Evolutionary conservation across 192 early-diverging fungal species (phyloP).

Genomic region (Coemansia sp.): DNA sequence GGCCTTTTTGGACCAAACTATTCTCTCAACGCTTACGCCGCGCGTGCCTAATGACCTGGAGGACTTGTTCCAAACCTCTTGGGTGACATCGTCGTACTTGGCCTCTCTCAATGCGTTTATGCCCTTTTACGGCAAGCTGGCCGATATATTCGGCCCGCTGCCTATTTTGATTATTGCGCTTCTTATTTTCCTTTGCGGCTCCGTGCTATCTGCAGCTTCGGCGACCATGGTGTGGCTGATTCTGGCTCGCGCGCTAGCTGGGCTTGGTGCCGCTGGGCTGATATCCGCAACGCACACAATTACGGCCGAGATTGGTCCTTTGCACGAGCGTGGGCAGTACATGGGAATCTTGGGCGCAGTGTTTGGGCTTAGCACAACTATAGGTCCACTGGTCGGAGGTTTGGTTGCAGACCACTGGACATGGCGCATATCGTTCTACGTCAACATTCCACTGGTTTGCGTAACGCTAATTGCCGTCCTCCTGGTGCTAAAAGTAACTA

Average conservation of each 20-base stretch:
- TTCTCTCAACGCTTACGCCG: slow-evolving; percentile 65
- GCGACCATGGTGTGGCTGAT: slow-evolving; percentile 55
- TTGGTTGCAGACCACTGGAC: slow-evolving; percentile 64
- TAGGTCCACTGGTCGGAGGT: slow-evolving; percentile 80
- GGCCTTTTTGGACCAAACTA: slow-evolving; percentile 67
- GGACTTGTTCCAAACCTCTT: slow-evolving; percentile 58
- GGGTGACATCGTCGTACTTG: slow-evolving; percentile 63
- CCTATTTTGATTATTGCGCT: slow-evolving; percentile 38
- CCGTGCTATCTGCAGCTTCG: slow-evolving; percentile 56
- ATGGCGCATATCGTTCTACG: slow-evolving; percentile 79
- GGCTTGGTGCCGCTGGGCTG: slow-evolving; percentile 60
- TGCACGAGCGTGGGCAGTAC: slow-evolving; percentile 68
- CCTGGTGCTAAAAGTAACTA: slow-evolving; percentile 56
- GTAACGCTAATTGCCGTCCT: slow-evolving; percentile 53
- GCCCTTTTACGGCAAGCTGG: slow-evolving; percentile 67
- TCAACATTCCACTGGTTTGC: slow-evolving; percentile 77
- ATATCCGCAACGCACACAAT: slow-evolving; percentile 61
- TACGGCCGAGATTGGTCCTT: slow-evolving; percentile 58
- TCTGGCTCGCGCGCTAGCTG: slow-evolving; percentile 49
- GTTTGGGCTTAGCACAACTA: slow-evolving; percentile 68
- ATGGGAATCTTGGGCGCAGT: slow-evolving; percentile 71
- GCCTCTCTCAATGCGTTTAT: slow-evolving; percentile 59
- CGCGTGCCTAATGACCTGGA: slow-evolving; percentile 60
- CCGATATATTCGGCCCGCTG: slow-evolving; percentile 69
- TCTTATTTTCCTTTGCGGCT: slow-evolving; percentile 58